phyloP scores from a whole-genome alignment of 106 monocot genomes.

The Acanthochlamys bracteata region DNA sequence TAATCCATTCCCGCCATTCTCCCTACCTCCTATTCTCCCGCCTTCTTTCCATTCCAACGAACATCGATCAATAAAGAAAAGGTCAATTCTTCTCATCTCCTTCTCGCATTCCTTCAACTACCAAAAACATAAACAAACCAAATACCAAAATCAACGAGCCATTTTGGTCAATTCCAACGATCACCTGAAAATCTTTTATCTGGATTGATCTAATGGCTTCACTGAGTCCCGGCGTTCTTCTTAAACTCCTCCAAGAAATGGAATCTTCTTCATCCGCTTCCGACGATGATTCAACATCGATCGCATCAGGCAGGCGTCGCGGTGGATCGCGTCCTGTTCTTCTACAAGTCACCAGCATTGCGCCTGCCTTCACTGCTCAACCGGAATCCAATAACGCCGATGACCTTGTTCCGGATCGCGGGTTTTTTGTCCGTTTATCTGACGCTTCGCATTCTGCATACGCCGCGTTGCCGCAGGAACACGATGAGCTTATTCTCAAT shows the following conservation, averaged over 20 bases:
- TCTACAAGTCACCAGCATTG: slow-evolving; percentile 42
- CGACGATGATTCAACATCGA: not conserved
- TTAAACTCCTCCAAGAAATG: slow-evolving; percentile 16
- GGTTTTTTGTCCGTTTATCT: slow-evolving; percentile 53
- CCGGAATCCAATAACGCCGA: slow-evolving; percentile 15
- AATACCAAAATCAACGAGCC: too few species aligned
- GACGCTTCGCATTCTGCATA: slow-evolving; percentile 51
- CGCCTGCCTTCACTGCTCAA: slow-evolving; percentile 24
- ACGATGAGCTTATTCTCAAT: slow-evolving; percentile 43
- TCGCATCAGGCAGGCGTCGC: not conserved
- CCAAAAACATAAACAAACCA: too few species aligned
- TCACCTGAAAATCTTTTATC: too few species aligned
- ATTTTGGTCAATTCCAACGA: too few species aligned
- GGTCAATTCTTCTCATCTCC: too few species aligned
- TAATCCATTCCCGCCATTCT: too few species aligned
- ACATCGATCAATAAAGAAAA: too few species aligned
- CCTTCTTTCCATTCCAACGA: too few species aligned
- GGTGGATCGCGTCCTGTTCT: not conserved
- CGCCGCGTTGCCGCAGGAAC: slow-evolving; percentile 44
- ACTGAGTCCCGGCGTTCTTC: slow-evolving; percentile 22
- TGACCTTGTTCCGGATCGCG: slow-evolving; percentile 36
- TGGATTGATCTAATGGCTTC: too few species aligned
- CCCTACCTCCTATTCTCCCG: too few species aligned
- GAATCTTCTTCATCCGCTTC: not conserved
- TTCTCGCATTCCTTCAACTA: too few species aligned